phyloP scores from a whole-genome alignment of 148 eudicot species.

The Polygonum maritimum region DNA sequence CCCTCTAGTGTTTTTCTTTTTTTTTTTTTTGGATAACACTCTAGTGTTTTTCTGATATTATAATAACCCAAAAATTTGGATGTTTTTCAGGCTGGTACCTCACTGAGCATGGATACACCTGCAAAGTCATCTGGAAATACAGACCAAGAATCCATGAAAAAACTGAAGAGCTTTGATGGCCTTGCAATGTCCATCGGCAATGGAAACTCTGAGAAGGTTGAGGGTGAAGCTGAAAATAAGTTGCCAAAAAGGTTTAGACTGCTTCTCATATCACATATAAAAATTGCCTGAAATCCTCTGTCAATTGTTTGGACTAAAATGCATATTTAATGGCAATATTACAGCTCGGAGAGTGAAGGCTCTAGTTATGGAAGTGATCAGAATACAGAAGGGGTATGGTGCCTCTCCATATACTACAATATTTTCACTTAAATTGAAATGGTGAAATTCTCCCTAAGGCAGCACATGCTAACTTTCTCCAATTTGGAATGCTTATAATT shows the following conservation, averaged over 20 bases:
- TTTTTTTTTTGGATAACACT: too few relatives aligned
- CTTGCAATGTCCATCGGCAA: conserved; percentile 89
- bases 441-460: neutral
- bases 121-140: conserved; percentile 59
- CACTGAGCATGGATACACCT: conserved; percentile 61
- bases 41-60: neutral
- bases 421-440: neutral
- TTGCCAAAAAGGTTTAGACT: conserved; percentile 54
- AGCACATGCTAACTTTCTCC: neutral
- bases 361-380: conserved; percentile 90
- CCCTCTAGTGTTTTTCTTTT: neutral
- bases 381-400: conserved; percentile 56
- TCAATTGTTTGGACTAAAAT: neutral
- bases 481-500: neutral
- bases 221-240: conserved; percentile 38
- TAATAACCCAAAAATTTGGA: neutral
- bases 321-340: neutral
- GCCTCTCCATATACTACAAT: neutral
- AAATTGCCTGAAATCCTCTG: neutral
- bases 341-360: conserved; percentile 79
- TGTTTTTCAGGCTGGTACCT: conserved; percentile 40
- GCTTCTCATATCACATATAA: neutral
- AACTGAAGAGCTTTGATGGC: conserved; percentile 75
- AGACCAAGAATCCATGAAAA: conserved; percentile 57
- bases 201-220: conserved; percentile 45